Conservation (phyloP, 345 rosid species). For the Eucalyptus microcorys region DNA sequence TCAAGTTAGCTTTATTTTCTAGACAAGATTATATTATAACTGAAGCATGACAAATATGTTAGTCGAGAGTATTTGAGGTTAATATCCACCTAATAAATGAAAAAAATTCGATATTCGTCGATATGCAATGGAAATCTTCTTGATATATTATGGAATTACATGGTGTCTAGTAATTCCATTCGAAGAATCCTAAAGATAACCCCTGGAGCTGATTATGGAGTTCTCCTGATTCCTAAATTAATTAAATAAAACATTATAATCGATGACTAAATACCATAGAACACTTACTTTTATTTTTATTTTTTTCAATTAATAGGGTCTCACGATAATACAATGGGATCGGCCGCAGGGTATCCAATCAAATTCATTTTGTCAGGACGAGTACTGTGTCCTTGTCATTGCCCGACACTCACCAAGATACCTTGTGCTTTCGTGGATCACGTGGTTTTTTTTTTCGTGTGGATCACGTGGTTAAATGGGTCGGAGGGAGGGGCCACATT, state of each 20-base stretch:
- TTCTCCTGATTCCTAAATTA: not conserved
- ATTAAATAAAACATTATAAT: not conserved
- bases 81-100: not conserved
- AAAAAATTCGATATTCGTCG: rapidly evolving
- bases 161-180: not conserved
- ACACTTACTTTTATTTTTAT: not conserved
- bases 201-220: not conserved
- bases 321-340: not conserved
- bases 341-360: not conserved
- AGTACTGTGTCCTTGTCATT: not conserved
- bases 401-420: rapidly evolving
- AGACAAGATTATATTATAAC: too few species aligned
- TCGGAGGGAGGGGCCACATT: not conserved
- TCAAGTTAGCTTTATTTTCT: too few species aligned
- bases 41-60: rapidly evolving
- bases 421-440: not conserved
- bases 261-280: not conserved
- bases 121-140: not conserved
- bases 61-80: rapidly evolving
- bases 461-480: not conserved
- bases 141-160: not conserved
- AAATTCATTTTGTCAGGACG: not conserved
- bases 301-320: not conserved
- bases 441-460: too few species aligned
- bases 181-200: not conserved